These are phyloP conservation scores for Scedosporium minutisporum DNA, from an alignment of 2,329 filamentous ascomycete species.

Conservation along the genomic window DNA sequence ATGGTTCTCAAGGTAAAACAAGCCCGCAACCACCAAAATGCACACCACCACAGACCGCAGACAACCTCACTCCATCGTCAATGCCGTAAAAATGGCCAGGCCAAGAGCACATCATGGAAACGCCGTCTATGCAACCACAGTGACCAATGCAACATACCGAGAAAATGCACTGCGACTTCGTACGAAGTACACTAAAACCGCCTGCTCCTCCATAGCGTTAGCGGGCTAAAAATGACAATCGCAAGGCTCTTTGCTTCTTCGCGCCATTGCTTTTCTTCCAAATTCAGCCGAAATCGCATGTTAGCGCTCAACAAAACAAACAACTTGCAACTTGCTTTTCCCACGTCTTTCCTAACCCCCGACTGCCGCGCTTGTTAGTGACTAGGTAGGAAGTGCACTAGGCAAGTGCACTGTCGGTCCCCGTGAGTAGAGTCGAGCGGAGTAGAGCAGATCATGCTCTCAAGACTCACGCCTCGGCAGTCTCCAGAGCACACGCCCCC, in stretches of 20 bases:
- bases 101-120: not conserved
- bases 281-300: constrained; percentile 2
- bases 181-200: too few species aligned
- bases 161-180: too few species aligned
- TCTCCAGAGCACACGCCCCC: too few species aligned
- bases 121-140: not conserved
- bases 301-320: not conserved
- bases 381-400: too few species aligned
- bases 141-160: not conserved
- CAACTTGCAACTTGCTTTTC: not conserved
- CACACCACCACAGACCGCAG: not conserved
- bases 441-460: too few species aligned
- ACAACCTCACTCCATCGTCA: not conserved
- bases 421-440: too few species aligned
- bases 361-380: too few species aligned
- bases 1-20: not conserved
- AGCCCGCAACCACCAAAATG: not conserved
- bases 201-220: too few species aligned
- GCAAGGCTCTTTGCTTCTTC: not conserved
- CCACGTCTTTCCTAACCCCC: not conserved
- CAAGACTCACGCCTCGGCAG: too few species aligned
- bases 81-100: not conserved
- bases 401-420: too few species aligned
- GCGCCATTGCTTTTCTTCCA: not conserved
- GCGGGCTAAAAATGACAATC: not conserved